phyloP scores from a whole-genome alignment of 192 early-diverging fungal genomes.

The Phycomyces blakesleeanus region DNA sequence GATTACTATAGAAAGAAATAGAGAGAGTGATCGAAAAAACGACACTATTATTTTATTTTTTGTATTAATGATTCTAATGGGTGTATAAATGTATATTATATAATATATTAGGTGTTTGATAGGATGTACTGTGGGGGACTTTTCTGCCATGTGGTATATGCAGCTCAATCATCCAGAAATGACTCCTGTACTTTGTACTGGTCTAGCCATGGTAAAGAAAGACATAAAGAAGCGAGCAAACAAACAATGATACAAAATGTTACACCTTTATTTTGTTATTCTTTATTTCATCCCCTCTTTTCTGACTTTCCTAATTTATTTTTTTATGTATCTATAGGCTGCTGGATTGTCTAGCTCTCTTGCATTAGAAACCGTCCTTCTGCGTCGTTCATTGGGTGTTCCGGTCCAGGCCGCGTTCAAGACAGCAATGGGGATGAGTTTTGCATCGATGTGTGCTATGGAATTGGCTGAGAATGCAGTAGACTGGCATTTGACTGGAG shows the following conservation, averaged over 20 bases:
- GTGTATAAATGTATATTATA: too few relatives aligned
- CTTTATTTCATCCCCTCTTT: too few relatives aligned
- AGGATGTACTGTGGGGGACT: constrained; percentile 51
- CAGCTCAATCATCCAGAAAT: constrained; percentile 41
- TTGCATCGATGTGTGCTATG: constrained; percentile 56
- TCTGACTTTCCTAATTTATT: background rate
- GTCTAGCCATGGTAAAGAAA: constrained; percentile 34
- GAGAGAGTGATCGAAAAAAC: too few relatives aligned
- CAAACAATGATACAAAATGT: background rate
- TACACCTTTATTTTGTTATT: too few relatives aligned
- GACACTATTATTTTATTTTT: too few relatives aligned
- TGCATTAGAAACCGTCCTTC: constrained; percentile 43
- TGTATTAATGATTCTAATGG: too few relatives aligned
- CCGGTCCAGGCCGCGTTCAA: constrained; percentile 34
- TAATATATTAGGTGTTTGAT: constrained; percentile 41
- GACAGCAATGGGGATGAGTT: constrained; percentile 55
- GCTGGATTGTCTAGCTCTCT: constrained; percentile 49
- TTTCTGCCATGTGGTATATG: constrained; percentile 50
- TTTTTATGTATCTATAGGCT: constrained; percentile 9
- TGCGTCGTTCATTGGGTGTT: constrained; percentile 36
- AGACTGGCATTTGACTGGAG: constrained; percentile 51
- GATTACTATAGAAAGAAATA: too few relatives aligned
- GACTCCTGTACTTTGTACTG: constrained; percentile 39
- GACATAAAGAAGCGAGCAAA: background rate
- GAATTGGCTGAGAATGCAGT: constrained; percentile 50